Base-by-base conservation (phyloP, 2,329 filamentous ascomycete genomes). In the Aspergillus spinulosporus region DNA sequence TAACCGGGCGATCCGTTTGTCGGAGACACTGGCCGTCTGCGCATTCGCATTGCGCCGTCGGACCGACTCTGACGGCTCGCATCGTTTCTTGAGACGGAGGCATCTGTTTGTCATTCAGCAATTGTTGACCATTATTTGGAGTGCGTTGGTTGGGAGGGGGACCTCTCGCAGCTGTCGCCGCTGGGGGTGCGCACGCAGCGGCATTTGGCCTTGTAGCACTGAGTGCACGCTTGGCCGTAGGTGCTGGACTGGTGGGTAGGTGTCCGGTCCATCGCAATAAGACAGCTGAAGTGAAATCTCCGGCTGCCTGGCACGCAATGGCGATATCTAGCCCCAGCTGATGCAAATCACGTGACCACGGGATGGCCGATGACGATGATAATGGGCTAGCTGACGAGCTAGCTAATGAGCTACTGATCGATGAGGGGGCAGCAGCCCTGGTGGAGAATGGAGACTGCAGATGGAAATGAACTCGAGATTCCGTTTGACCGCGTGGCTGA, bases 71-170 rank as follows among this genome's bases (percentile, higher is more conserved):
- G 72, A 71, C 32, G 69, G 66, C 49, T 68, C 61, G 53, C 73
- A 75, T 5, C 59, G 48, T 59, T 72, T 74, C 34, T 63, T 66
- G 5, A 75, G 71, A 45, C 72, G 70, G n/a, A 68, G 52, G 42
- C 72, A 76, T 63, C 73, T 70, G 40, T 7, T 14, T 50, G 36
- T 48, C 21, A 21, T 21, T 21, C 21, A 21, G 21, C 21, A 21
- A 21, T 21, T 21, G 56, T 26, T 14, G 9, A 14, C 3, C 29
- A 9, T 31, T 12, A 52, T 31, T 7, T 43, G 21, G 21, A 21
- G 21, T 39, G 8, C 7, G 32, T 2, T 36, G 21, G 34, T 12
- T 21, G 14, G 0, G 12, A 32, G n/a, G 32, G 36, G 52, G 37
- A 68, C 65, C 68, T 66, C 61, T 70, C 68, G 51, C 67, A 71